These are phyloP conservation scores for Zoysia matrella DNA, from an alignment of 202 grass and related monocot genomes.

Conservation along the genomic window DNA sequence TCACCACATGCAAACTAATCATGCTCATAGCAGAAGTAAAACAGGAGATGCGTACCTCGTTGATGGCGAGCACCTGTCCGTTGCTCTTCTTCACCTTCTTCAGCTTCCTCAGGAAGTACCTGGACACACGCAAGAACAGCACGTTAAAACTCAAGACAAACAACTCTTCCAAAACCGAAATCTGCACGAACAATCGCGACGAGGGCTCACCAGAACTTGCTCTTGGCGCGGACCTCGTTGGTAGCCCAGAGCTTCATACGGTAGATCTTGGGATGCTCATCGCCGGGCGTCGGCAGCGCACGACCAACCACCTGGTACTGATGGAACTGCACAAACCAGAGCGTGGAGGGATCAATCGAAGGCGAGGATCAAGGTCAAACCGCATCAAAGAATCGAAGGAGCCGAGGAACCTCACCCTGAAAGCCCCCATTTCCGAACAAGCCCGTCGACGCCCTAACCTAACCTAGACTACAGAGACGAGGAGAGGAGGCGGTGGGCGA, in stretches of 20 bases:
- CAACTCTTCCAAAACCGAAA: background rate
- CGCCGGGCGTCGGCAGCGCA: slow-evolving; percentile 70
- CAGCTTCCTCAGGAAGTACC: slow-evolving; percentile 94
- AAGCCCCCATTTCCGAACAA: slow-evolving; percentile 67
- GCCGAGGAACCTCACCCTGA: slow-evolving; percentile 56
- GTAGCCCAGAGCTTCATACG: no score
- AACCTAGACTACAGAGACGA: background rate
- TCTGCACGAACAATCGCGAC: background rate
- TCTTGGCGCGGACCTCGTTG: no score
- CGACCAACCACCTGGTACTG: slow-evolving; percentile 95
- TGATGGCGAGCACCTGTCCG: background rate
- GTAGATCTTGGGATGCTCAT: slow-evolving; percentile 63
- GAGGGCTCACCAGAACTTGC: background rate
- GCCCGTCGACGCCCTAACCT: slow-evolving; percentile 37
- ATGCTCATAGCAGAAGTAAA: background rate
- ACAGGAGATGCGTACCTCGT: slow-evolving; percentile 57
- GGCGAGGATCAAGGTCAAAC: slow-evolving; percentile 1
- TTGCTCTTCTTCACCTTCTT: slow-evolving; percentile 99
- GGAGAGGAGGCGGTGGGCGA: slow-evolving; percentile 21
- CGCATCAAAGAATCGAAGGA: background rate
- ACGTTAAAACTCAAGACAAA: background rate
- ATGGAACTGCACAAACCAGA: slow-evolving; percentile 67
- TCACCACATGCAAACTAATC: background rate
- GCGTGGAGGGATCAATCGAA: background rate
- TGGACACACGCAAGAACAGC: slow-evolving; percentile 3